Conservation (phyloP, 306 rosid species). For the Astragalus glycyphyllos region DNA sequence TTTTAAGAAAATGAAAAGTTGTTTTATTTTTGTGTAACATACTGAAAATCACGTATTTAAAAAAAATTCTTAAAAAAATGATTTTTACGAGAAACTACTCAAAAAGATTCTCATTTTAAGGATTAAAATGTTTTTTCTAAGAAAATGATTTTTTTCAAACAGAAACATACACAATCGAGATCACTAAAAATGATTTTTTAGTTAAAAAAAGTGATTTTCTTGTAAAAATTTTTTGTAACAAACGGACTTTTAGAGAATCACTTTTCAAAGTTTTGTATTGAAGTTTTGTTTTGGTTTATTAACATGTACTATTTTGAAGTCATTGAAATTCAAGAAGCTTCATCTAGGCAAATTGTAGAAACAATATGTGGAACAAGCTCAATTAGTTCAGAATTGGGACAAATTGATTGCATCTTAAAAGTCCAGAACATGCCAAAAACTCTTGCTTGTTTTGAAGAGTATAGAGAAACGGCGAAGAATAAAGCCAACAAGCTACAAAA, state of each 20-base stretch:
- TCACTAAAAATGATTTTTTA: no score
- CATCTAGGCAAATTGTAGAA: constrained; percentile 59
- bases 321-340: constrained; percentile 51
- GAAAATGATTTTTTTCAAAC: no score
- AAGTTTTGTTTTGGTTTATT: not conserved
- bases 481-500: constrained; percentile 47
- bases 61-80: no score
- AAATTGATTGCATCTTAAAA: constrained; percentile 59
- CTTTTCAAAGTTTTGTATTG: not conserved
- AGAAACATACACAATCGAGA: no score
- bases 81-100: no score
- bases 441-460: constrained; percentile 58
- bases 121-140: no score
- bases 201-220: no score
- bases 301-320: constrained; percentile 50
- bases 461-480: constrained; percentile 59
- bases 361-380: constrained; percentile 56
- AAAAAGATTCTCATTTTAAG: no score
- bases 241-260: not conserved
- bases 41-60: no score
- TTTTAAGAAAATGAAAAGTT: no score
- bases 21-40: no score
- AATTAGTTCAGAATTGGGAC: constrained; percentile 24
- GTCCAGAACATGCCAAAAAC: constrained; percentile 54
- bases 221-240: no score